Percentiles rank a stretch among this genome's conserved stretches.
These are phyloP conservation scores for Priceomyces castillae DNA, from an alignment of 805 yeast species.

Conservation along the genomic window DNA sequence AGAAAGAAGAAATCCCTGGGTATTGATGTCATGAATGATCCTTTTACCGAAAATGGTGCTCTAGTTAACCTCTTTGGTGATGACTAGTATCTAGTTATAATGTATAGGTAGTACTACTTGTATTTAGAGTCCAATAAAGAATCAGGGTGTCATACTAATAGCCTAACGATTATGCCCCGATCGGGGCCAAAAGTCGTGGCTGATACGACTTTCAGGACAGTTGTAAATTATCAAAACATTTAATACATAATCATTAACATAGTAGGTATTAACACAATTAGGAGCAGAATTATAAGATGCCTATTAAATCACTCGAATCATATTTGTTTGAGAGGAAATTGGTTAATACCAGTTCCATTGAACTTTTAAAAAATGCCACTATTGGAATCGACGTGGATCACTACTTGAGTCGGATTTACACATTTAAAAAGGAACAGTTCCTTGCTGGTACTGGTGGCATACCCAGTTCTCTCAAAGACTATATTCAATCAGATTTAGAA, in stretches of 20 bases:
- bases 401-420: constrained; percentile 61
- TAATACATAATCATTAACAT: neutral
- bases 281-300: constrained; percentile 24
- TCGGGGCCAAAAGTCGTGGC: neutral
- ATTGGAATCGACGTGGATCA: constrained; percentile 85
- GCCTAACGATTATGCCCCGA: neutral
- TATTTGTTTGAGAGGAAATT: constrained; percentile 66
- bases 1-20: constrained; percentile 45
- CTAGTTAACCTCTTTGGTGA: constrained; percentile 57
- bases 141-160: neutral
- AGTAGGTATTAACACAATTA: neutral
- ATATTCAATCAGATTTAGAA: constrained; percentile 60
- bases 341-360: constrained; percentile 59
- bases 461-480: constrained; percentile 58
- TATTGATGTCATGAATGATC: constrained; percentile 64
- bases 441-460: constrained; percentile 79
- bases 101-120: neutral
- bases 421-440: constrained; percentile 63
- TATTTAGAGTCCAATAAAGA: neutral
- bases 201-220: neutral
- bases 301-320: constrained; percentile 58
- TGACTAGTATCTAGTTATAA: constrained; percentile 18
- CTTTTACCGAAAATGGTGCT: constrained; percentile 68
- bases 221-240: neutral
- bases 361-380: constrained; percentile 60